Percentiles rank a stretch among this genome's conserved stretches.
Conservation (phyloP, 129 eudicot genomes). For the Rutidosis leptorrhynchoides region DNA sequence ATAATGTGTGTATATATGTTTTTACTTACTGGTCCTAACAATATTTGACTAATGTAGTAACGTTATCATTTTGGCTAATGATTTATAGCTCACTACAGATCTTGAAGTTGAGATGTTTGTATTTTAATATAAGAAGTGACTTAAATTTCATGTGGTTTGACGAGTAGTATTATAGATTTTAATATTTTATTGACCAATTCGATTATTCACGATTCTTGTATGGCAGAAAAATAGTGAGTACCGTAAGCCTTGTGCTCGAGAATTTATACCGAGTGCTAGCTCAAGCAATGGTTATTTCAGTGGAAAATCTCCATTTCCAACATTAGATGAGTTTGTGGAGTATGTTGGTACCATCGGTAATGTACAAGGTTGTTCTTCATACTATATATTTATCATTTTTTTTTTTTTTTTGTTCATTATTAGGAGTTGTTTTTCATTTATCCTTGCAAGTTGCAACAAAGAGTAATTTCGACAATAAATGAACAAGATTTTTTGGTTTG, state of each 20-base stretch:
- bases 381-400: neutral
- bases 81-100: neutral
- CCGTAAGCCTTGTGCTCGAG: slow-evolving; percentile 32
- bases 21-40: neutral
- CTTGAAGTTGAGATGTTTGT: neutral
- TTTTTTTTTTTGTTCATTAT: slow-evolving; percentile 12
- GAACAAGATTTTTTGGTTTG: slow-evolving; percentile 6
- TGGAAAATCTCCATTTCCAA: slow-evolving; percentile 88
- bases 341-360: slow-evolving; percentile 61
- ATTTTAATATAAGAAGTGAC: neutral
- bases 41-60: neutral
- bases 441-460: neutral
- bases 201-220: neutral
- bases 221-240: slow-evolving; percentile 48
- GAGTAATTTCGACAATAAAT: slow-evolving; percentile 9
- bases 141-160: neutral
- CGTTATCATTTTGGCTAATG: neutral
- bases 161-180: neutral
- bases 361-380: slow-evolving; percentile 54
- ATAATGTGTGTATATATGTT: neutral
- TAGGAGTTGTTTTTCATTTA: neutral
- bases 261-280: slow-evolving; percentile 45
- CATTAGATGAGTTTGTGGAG: slow-evolving; percentile 68
- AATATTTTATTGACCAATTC: neutral
- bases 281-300: slow-evolving; percentile 49